Evolutionary conservation across 2,329 filamentous ascomycete species (phyloP), one percentile per base, ranked within the genome.

Genomic region (Cercospora zeae-maydis): DNA sequence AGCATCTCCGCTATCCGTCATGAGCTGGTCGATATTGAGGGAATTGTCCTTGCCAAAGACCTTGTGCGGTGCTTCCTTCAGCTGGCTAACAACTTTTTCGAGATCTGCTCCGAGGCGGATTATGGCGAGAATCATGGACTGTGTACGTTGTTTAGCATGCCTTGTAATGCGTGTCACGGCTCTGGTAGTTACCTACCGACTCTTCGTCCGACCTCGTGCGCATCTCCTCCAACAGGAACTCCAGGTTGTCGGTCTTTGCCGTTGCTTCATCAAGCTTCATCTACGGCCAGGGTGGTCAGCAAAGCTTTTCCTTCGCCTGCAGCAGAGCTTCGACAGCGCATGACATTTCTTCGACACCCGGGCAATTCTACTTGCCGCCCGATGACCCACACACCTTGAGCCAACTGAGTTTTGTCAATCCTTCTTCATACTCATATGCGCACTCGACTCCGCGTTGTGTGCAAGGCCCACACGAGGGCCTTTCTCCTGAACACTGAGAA

Each of bases 341-440:
- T 27, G 24, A 27, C 24, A 27, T 3, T 6, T 27, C 6, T 6
- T 27, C 24, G 24, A 6, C 24, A 27, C 24, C 24, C 6, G 24
- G 3, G 24, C 24, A 27, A 27, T 6, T 3, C 3, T 8, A 21
- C n/a, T 36, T n/a, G 56, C n/a, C 21, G 42, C 45, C 36, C 21
- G 11, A 21, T 16, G 21, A 11, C 30, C 42, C 31, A 52, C 57
- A 19, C 45, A 59, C 47, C 42, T 62, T 60, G 21, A 69, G 53
- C 10, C 63, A 66, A 8, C 63, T 62, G 5, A 67, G 39, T 49
- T 62, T 61, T 7, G 63, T 67, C 24, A 67, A 21, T 11, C 67
- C 67, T 59, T 67, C 65, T 39, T 69, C 65, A 31, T 66, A 63
- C 53, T 69, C 67, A 51, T 69, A 69, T 37, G 63, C 16, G 53